phyloP scores from a whole-genome alignment of 805 yeast genomes.

The Kodamaea laetipori region DNA sequence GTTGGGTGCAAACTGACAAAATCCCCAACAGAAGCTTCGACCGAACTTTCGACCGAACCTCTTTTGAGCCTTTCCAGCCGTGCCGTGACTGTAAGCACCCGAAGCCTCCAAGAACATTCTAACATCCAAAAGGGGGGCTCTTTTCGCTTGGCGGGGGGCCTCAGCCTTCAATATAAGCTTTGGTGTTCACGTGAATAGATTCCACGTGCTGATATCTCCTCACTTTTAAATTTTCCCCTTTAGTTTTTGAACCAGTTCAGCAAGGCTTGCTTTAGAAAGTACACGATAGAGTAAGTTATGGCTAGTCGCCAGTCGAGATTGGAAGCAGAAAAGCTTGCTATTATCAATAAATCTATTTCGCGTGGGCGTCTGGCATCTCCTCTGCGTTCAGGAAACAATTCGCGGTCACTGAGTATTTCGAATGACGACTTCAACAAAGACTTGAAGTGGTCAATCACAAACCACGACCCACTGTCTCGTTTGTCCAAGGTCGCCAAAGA shows the following conservation, averaged over 20 bases:
- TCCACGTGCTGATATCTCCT: no score
- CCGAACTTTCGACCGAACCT: no score
- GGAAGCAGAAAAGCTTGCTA: slow-evolving; percentile 45
- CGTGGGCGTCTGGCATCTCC: slow-evolving; percentile 44
- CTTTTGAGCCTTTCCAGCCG: no score
- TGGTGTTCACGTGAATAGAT: slow-evolving; percentile 5
- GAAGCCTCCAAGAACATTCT: no score
- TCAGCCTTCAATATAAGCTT: not conserved
- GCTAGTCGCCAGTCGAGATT: slow-evolving; percentile 38
- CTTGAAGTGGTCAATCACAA: slow-evolving; percentile 64
- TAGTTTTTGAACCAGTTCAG: no score
- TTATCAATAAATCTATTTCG: slow-evolving; percentile 40
- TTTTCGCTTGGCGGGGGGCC: no score
- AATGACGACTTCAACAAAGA: slow-evolving; percentile 43
- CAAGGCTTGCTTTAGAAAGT: not conserved
- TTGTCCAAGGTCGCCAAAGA: slow-evolving; percentile 12
- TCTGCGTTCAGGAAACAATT: slow-evolving; percentile 25
- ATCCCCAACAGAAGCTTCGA: no score
- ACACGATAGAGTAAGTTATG: slow-evolving; percentile 20
- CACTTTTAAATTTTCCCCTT: no score
- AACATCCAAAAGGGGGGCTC: no score
- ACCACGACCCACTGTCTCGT: slow-evolving; percentile 75
- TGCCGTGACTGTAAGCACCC: no score
- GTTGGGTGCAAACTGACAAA: no score
- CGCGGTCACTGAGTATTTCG: slow-evolving; percentile 38